Evolutionary conservation across 202 grass and related monocot genomes (phyloP).

Genomic region (Panicum virgatum): DNA sequence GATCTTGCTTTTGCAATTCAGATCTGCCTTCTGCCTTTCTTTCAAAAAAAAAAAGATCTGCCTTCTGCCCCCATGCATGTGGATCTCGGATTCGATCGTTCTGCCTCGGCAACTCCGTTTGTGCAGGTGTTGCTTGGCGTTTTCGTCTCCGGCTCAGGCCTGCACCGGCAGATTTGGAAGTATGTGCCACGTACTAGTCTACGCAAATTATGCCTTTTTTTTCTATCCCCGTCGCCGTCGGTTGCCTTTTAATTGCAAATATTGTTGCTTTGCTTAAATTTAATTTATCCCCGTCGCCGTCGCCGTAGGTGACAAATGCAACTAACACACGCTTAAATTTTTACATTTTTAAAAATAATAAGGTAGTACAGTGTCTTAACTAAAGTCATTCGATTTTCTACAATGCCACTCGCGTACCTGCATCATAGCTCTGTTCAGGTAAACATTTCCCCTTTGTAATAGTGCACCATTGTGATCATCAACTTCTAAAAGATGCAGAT

Average conservation of each 20-base stretch:
- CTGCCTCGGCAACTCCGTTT: not conserved
- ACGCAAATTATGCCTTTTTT: not conserved
- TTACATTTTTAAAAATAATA: not conserved
- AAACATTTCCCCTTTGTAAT: not conserved
- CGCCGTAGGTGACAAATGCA: not conserved
- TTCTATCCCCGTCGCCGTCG: not conserved
- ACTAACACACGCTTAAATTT: not conserved
- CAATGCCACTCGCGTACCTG: not conserved
- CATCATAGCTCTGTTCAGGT: not conserved
- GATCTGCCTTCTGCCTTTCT: slow-evolving; percentile 24
- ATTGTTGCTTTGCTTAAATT: not conserved
- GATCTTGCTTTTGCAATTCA: not conserved
- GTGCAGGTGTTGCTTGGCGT: not conserved
- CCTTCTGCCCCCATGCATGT: not conserved
- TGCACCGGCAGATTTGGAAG: slow-evolving; percentile 20
- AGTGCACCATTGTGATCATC: not conserved
- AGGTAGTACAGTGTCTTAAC: not conserved
- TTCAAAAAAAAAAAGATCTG: too few species aligned
- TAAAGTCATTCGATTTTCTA: not conserved
- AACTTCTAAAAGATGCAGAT: not conserved
- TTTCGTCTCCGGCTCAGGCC: not conserved
- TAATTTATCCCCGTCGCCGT: too few species aligned
- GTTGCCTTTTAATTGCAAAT: not conserved
- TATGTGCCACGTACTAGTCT: not conserved
- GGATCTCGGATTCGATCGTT: not conserved